Percentiles rank a stretch among this genome's conserved stretches.
These are phyloP conservation scores for Diaporthe batatas DNA, from an alignment of 2,329 filamentous ascomycete species.

Conservation along the genomic window DNA sequence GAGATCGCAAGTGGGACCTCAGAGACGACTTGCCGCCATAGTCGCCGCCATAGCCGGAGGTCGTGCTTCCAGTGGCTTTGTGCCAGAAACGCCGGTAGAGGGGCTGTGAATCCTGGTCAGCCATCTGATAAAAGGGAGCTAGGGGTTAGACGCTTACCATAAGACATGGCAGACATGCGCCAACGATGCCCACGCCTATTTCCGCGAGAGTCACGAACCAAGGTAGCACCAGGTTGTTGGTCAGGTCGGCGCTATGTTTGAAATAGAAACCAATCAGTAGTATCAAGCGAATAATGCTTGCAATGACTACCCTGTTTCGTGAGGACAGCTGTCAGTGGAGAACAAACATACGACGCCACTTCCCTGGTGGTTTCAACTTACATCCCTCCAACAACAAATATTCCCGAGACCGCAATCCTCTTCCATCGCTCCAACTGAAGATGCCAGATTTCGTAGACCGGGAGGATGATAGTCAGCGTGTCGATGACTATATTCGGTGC, in stretches of 20 bases:
- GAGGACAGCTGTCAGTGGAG: neutral
- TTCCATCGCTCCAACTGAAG: conserved; percentile 26
- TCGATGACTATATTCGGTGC: conserved; percentile 22
- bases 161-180: conserved; percentile 19
- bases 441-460: conserved; percentile 26
- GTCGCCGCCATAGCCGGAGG: neutral
- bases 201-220: conserved; percentile 24
- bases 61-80: neutral
- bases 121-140: neutral
- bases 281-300: conserved; percentile 23
- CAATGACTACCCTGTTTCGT: conserved; percentile 8
- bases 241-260: conserved; percentile 10
- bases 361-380: neutral
- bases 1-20: conserved; percentile 17
- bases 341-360: neutral
- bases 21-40: conserved; percentile 21
- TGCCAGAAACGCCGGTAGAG: conserved; percentile 25
- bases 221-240: conserved; percentile 12
- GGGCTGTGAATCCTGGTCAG: conserved; percentile 8
- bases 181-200: conserved; percentile 21
- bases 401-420: conserved; percentile 20
- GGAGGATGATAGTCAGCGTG: conserved; percentile 3
- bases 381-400: conserved; percentile 28
- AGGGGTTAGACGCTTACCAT: conserved; percentile 5
- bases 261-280: conserved; percentile 18